Base-by-base conservation (phyloP, 257 asterid species). In the Vinca minor region DNA sequence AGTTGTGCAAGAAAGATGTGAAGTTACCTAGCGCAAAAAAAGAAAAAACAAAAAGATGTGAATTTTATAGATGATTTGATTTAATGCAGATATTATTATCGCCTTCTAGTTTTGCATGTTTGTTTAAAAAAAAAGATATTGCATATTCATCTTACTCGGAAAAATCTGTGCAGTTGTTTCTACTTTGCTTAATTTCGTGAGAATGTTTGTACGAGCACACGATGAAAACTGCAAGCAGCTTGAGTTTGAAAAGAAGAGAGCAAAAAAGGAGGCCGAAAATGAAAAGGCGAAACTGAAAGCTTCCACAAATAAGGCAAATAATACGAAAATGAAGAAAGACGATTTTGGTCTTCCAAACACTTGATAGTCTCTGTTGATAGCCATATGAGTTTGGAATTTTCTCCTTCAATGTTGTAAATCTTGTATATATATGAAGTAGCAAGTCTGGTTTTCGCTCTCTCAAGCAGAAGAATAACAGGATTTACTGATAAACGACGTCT, bases 181-280 rank as follows among this genome's bases (percentile, higher is more conserved):
- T 4, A 90, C 92, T 34, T 65, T 90, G 77, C 79, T 80, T 32
- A 90, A 80, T 73, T 90, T 90, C 29, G 85, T 82, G 84, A 81
- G 82, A 74, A 82, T 82, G 95, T 87, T 90, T 62, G 63, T 62
- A 39, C 77, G 82, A 47, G 85, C 90, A 3, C 90, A 73, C 20
- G 82, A 81, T 59, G 97, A 90, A 62, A 90, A 90, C 79, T 49
- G 83, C 78, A 84, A 85, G 85, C 92, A 81, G 48, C 65, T 78
- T 61, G 95, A 85, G 73, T 17, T 81, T 20, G 95, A 82, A 73
- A 89, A 83, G 84, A 87, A 82, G 77, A 83, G 79, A 70, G 86
- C 89, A 38, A 77, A 72, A 66, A 87, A 77, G 73, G 88, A 83
- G 68, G 87, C 82, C 2, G 88, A 67, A 65, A 80, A 65, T 47